phyloP scores from a whole-genome alignment of 2,329 filamentous ascomycete genomes.

The Paraconiothyrium sp. region DNA sequence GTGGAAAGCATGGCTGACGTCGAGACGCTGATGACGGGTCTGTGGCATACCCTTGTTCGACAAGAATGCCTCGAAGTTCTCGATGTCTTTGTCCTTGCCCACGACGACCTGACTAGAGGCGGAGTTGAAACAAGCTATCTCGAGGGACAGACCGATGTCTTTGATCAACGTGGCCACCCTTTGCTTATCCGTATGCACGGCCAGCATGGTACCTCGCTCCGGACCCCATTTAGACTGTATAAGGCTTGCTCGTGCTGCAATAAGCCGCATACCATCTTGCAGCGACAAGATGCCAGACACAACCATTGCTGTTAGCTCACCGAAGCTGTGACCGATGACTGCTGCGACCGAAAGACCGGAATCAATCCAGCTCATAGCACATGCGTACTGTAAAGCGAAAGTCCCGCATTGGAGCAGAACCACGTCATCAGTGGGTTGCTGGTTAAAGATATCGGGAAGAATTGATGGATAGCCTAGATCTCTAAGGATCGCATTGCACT shows the following conservation, averaged over 20 bases:
- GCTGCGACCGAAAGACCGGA: slow-evolving; percentile 23
- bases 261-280: slow-evolving; percentile 38
- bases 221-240: slow-evolving; percentile 46
- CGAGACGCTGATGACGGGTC: slow-evolving; percentile 26
- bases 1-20: slow-evolving; percentile 36
- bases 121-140: slow-evolving; percentile 56
- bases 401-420: slow-evolving; percentile 38
- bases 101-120: slow-evolving; percentile 55
- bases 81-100: slow-evolving; percentile 22
- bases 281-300: slow-evolving; percentile 46
- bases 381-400: slow-evolving; percentile 45
- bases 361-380: slow-evolving; percentile 39
- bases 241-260: slow-evolving; percentile 42
- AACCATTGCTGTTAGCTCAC: slow-evolving; percentile 50
- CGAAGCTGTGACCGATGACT: slow-evolving; percentile 52
- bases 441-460: slow-evolving; percentile 28
- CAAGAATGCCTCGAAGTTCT: slow-evolving; percentile 20
- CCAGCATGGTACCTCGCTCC: slow-evolving; percentile 50
- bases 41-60: not conserved
- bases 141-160: slow-evolving; percentile 5
- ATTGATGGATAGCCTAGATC: slow-evolving; percentile 20
- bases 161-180: slow-evolving; percentile 9
- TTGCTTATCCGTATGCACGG: slow-evolving; percentile 14
- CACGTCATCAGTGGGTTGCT: slow-evolving; percentile 19
- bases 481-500: slow-evolving; percentile 16